Evolutionary conservation across 345 rosid genomes (phyloP).

Genomic region (Citrus australasica): DNA sequence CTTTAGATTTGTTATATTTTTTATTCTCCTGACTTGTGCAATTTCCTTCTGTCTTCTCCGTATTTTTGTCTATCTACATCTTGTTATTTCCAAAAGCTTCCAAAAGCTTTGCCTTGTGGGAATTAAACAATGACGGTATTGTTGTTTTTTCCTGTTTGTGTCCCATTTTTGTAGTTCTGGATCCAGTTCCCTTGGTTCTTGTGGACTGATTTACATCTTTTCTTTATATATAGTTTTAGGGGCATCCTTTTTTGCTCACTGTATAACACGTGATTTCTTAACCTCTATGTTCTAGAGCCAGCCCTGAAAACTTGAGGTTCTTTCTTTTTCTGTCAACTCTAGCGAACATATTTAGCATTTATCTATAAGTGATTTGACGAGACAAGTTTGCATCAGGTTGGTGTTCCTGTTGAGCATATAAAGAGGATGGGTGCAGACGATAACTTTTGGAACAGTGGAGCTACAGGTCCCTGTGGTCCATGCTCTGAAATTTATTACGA

Average conservation of each 20-base stretch:
- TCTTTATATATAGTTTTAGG: not conserved
- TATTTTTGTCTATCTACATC: not conserved
- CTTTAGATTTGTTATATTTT: not conserved
- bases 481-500: conserved; percentile 96
- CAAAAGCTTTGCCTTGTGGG: not conserved
- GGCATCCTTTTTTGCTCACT: not conserved
- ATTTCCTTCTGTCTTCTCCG: not conserved
- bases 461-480: conserved; percentile 97
- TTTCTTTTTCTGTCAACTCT: not conserved
- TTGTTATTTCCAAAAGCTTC: not conserved
- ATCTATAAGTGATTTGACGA: conserved; percentile 4
- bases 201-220: not conserved
- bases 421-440: conserved; percentile 93
- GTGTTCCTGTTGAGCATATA: conserved; percentile 72
- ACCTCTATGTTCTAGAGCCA: not conserved
- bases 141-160: not conserved
- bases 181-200: not conserved
- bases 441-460: conserved; percentile 95
- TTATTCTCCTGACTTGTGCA: not conserved
- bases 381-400: conserved; percentile 44
- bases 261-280: not conserved
- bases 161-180: not conserved
- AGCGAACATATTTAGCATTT: not conserved
- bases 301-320: not conserved
- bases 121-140: not conserved